Evolutionary conservation across 2,329 filamentous ascomycete species (phyloP).

Genomic region (Cercospora sesami): DNA sequence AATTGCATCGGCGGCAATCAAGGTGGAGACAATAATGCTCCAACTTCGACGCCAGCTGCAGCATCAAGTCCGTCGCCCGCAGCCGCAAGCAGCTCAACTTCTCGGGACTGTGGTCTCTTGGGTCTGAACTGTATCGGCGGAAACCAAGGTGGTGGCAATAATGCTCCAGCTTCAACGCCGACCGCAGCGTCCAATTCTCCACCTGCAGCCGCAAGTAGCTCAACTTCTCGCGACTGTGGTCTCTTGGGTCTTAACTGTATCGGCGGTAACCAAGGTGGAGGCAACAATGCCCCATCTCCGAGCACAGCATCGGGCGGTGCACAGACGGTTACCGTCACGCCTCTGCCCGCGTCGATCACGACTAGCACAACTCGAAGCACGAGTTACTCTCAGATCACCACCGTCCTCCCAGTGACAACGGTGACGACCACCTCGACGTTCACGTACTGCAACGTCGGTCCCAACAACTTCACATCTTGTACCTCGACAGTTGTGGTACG

Average conservation of each 20-base stretch:
- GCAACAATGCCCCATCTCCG: not conserved
- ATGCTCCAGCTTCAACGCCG: not conserved
- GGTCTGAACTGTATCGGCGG: conserved; percentile 4
- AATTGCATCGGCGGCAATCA: not conserved
- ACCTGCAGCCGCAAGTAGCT: not conserved
- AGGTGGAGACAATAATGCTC: not conserved
- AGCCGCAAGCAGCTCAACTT: conserved; percentile 2
- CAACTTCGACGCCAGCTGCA: not conserved
- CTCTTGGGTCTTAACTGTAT: not conserved
- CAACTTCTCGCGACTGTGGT: not conserved
- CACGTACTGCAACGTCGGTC: conserved; percentile 26
- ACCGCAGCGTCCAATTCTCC: not conserved
- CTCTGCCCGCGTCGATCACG: conserved; percentile 11
- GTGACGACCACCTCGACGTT: conserved; percentile 29
- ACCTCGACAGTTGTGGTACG: not conserved
- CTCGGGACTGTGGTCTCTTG: not conserved
- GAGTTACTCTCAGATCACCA: conserved; percentile 17
- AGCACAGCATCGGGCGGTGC: not conserved
- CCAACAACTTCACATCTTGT: conserved; percentile 13
- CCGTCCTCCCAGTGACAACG: conserved; percentile 27
- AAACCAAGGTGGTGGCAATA: not conserved
- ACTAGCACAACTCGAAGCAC: conserved; percentile 16
- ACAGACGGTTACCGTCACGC: conserved; percentile 3
- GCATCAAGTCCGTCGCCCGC: not conserved
- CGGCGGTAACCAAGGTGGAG: not conserved